Evolutionary conservation across 192 early-diverging fungal species (phyloP).

Genomic region (Mortierella alpina): DNA sequence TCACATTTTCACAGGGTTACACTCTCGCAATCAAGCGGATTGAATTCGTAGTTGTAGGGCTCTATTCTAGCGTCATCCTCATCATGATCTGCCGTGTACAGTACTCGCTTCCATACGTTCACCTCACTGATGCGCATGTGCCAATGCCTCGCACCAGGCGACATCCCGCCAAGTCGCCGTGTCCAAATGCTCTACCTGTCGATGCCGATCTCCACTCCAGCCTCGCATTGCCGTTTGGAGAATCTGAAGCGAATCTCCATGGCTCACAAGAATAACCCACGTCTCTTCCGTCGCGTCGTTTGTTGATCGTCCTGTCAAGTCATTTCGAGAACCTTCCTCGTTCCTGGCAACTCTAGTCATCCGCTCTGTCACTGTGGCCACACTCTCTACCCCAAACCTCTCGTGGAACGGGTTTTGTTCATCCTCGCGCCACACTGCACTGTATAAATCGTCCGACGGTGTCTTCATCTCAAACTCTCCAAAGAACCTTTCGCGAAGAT

Average conservation of each 20-base stretch:
- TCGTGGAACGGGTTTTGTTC: conserved; percentile 24
- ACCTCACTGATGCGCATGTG: conserved; percentile 1
- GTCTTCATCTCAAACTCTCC: conserved; percentile 65
- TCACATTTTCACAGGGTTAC: too few relatives aligned
- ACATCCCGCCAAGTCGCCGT: conserved; percentile 59
- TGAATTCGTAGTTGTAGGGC: not conserved
- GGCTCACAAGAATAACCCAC: conserved; percentile 58
- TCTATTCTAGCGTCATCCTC: not conserved
- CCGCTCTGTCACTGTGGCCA: conserved; percentile 21
- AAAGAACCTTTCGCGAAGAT: conserved; percentile 67
- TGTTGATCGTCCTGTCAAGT: not conserved
- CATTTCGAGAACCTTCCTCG: not conserved
- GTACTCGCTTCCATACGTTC: not conserved
- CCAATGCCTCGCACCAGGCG: conserved; percentile 29
- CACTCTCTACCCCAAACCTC: conserved; percentile 33
- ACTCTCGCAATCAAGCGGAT: too few relatives aligned
- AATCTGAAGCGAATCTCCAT: conserved; percentile 67
- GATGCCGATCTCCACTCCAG: conserved; percentile 57
- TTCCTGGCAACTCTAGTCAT: conserved; percentile 21
- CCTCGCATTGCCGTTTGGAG: conserved; percentile 57
- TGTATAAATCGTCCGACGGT: conserved; percentile 53
- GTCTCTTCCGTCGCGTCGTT: conserved; percentile 16
- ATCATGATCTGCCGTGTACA: not conserved
- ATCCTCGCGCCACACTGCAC: conserved; percentile 59
- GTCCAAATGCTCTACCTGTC: conserved; percentile 57